These are phyloP conservation scores for Leccinum solheimii DNA, from an alignment of 1,284 basidiomycete genomes.

Conservation along the genomic window DNA sequence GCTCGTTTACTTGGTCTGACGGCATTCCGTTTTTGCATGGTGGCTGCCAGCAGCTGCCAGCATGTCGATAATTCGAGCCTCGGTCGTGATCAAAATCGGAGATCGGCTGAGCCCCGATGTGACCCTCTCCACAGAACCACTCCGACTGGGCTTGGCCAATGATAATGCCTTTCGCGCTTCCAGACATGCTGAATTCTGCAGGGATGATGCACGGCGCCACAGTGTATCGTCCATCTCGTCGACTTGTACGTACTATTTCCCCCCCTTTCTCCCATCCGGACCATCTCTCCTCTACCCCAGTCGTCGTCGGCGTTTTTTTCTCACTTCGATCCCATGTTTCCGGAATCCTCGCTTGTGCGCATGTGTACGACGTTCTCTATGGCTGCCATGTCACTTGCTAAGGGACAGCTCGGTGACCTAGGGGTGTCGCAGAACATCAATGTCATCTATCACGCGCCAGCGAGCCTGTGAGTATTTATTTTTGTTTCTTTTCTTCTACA, in stretches of 20 bases:
- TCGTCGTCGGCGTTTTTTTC: neutral
- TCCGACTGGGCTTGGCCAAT: neutral
- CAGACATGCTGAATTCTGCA: slow-evolving; percentile 53
- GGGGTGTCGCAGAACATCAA: slow-evolving; percentile 49
- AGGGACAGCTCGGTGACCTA: slow-evolving; percentile 23
- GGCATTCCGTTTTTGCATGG: neutral
- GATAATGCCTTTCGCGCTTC: neutral
- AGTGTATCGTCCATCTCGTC: slow-evolving; percentile 49
- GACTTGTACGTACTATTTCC: slow-evolving; percentile 42
- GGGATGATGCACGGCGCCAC: slow-evolving; percentile 50
- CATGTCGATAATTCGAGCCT: neutral
- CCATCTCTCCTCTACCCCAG: neutral
- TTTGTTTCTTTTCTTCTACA: neutral
- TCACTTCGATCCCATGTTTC: neutral
- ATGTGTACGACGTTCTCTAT: slow-evolving; percentile 49
- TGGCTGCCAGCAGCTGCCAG: neutral
- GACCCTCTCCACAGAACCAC: neutral
- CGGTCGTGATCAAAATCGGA: slow-evolving; percentile 9
- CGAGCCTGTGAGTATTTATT: slow-evolving; percentile 40
- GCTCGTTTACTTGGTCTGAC: neutral
- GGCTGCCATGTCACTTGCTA: slow-evolving; percentile 30
- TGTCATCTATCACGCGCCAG: slow-evolving; percentile 55
- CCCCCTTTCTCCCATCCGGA: neutral
- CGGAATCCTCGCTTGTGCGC: neutral
- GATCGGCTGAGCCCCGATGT: neutral